Base-by-base conservation (phyloP, 208 protist species). In the Leptomonas seymouri region DNA sequence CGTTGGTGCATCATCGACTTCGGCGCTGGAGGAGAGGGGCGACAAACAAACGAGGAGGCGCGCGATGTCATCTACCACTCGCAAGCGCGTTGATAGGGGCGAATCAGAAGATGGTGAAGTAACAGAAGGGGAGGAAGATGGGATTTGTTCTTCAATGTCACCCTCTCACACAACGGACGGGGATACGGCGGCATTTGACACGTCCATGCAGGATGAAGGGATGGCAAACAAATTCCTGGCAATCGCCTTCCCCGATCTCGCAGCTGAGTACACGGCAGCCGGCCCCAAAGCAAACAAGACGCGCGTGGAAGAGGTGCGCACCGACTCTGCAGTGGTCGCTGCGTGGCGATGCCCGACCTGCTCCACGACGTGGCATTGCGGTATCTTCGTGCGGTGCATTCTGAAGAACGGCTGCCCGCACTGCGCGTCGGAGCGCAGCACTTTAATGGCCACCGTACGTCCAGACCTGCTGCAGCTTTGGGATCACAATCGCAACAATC, bases 321-420 rank as follows among this genome's bases (percentile, higher is more conserved):
- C 79, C 1, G 83, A 92, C 72, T 79, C 70, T 18, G 81, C 80
- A 0, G 74, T 56, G 28, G 76, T 92, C 16, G 83, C 76, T 6
- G 59, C 48, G 49, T 95, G 90, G 87, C 69, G 75, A 28, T 95
- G 90, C 68, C 27, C 61, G 16, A 66, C 41, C 27, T 95, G 90
- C 74, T 34, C 42, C n/a, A 49, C 79, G 12, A 63, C 60, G 16
- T 95, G 90, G 87, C 71, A 64, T n/a, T 83, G 82, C 45, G 85
- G 73, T 11, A 73, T 93, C 2, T 92, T 95, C 67, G 74, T 92
- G 53, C 90, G 90, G 9, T 89, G 81, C 46, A 76, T 84, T 14
- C 67, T 92, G 27, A 86, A 87, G 48, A 90, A 77, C 39, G 73
- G 67, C 36, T 95, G 90, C 75, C 90, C 87, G 21, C 28, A 41